These are phyloP conservation scores for Avena eriantha DNA, from an alignment of 176 grass and related monocot genomes.

Conservation along the genomic window DNA sequence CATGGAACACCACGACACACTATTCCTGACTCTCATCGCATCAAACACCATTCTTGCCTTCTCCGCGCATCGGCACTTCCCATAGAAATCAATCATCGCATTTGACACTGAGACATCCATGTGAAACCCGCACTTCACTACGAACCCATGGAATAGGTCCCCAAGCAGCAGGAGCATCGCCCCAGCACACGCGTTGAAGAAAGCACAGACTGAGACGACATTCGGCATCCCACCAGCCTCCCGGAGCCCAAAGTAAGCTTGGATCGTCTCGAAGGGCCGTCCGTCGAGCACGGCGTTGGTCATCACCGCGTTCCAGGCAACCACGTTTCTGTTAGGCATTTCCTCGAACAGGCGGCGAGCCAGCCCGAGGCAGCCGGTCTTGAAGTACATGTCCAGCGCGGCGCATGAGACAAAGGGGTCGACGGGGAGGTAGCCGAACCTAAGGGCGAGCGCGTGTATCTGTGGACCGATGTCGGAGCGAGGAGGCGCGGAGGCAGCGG, in stretches of 20 bases:
- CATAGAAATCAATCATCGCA: constrained; percentile 77
- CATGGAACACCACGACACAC: constrained; percentile 86
- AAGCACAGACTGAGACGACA: constrained; percentile 69
- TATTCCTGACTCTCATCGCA: constrained; percentile 61
- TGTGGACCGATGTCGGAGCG: constrained; percentile 28
- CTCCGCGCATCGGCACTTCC: constrained; percentile 56
- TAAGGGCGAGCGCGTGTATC: constrained; percentile 50
- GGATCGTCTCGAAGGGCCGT: constrained; percentile 52
- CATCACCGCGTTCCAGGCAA: constrained; percentile 81
- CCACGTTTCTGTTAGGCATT: constrained; percentile 68
- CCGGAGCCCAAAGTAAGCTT: constrained; percentile 59
- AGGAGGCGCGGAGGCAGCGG: constrained; percentile 40
- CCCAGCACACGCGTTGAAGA: constrained; percentile 71
- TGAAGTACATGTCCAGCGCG: constrained; percentile 87
- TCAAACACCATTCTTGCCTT: constrained; percentile 69
- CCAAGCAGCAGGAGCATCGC: constrained; percentile 48
- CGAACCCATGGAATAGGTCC: constrained; percentile 65
- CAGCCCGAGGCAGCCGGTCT: constrained; percentile 52
- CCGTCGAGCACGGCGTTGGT: constrained; percentile 70
- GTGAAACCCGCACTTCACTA: constrained; percentile 51
- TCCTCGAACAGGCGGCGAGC: constrained; percentile 67
- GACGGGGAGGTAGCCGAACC: constrained; percentile 51
- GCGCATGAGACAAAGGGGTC: constrained; percentile 74
- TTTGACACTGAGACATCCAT: constrained; percentile 63
- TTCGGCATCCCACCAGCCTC: constrained; percentile 48